Evolutionary conservation across 306 rosid species (phyloP).

Genomic region (Acacia confusa): DNA sequence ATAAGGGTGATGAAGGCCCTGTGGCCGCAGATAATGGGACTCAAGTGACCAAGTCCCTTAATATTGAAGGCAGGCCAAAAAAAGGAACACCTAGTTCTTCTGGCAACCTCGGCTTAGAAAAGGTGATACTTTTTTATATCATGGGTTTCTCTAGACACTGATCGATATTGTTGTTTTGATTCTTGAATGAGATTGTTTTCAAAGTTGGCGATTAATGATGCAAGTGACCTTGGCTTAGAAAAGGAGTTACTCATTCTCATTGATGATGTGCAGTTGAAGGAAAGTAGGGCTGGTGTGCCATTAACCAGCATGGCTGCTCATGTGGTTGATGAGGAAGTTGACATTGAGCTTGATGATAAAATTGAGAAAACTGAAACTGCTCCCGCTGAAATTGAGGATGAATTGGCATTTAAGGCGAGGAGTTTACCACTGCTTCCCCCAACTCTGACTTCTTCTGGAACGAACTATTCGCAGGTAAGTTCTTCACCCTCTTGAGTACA

Average conservation of each 20-base stretch:
- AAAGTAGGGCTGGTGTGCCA: slow-evolving; percentile 40
- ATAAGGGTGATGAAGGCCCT: slow-evolving; percentile 35
- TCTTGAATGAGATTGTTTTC: slow-evolving; percentile 13
- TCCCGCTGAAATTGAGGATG: slow-evolving; percentile 44
- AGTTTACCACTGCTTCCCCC: slow-evolving; percentile 58
- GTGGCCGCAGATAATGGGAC: slow-evolving; percentile 38
- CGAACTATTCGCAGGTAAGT: slow-evolving; percentile 63
- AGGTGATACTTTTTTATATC: slow-evolving; percentile 46
- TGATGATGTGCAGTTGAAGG: slow-evolving; percentile 47
- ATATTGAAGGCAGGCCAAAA: slow-evolving; percentile 57
- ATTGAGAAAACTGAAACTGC: slow-evolving; percentile 39
- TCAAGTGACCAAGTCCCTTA: slow-evolving; percentile 41
- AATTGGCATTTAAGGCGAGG: slow-evolving; percentile 35
- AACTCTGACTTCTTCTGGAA: slow-evolving; percentile 40
- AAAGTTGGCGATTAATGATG: slow-evolving; percentile 17
- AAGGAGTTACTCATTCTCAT: background rate
- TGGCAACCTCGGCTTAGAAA: slow-evolving; percentile 42
- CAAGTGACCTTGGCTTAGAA: background rate
- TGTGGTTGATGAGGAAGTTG: slow-evolving; percentile 75
- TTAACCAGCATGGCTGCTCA: slow-evolving; percentile 65
- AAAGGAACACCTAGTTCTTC: slow-evolving; percentile 48
- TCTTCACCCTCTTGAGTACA: slow-evolving; percentile 16
- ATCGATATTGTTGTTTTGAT: background rate
- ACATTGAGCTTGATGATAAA: slow-evolving; percentile 57
- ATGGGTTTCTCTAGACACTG: background rate